Evolutionary conservation across 768 basidiomycete species (phyloP).

Genomic region (Dioszegia hungarica): DNA sequence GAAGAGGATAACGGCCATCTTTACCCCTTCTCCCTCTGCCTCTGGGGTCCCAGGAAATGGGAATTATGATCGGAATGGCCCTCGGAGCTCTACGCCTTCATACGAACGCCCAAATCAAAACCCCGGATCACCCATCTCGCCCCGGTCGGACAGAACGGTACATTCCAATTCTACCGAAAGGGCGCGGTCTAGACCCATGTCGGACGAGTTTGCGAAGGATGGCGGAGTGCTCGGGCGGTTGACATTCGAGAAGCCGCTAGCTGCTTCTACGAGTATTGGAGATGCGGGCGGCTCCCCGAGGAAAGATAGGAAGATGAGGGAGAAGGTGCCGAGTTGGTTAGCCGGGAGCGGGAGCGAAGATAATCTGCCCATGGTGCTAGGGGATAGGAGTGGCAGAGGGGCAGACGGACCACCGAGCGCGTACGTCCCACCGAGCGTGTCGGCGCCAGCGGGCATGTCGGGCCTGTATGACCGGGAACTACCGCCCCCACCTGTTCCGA

Average conservation of each 20-base stretch:
- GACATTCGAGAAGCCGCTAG: neutral
- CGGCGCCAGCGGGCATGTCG: neutral
- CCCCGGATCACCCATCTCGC: neutral
- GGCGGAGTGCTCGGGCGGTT: constrained; percentile 1
- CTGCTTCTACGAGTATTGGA: too few species aligned
- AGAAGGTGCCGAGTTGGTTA: constrained; percentile 2
- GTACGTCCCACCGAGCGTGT: neutral
- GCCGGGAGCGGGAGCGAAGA: constrained; percentile 2
- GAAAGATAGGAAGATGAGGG: neutral
- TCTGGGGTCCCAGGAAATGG: neutral
- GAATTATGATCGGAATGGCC: neutral
- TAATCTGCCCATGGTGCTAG: neutral
- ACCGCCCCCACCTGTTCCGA: neutral
- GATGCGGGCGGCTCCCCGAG: neutral
- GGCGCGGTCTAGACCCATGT: neutral
- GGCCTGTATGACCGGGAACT: neutral
- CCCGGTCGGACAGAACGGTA: neutral
- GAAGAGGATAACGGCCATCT: constrained; percentile 1
- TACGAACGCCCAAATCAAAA: too few species aligned
- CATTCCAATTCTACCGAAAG: neutral
- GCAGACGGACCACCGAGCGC: neutral
- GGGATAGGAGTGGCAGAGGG: neutral
- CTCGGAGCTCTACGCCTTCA: neutral
- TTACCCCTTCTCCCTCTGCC: neutral
- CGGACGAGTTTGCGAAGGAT: neutral